Evolutionary conservation across 768 basidiomycete species (phyloP).

Genomic region (Boletus vermiculosoides): DNA sequence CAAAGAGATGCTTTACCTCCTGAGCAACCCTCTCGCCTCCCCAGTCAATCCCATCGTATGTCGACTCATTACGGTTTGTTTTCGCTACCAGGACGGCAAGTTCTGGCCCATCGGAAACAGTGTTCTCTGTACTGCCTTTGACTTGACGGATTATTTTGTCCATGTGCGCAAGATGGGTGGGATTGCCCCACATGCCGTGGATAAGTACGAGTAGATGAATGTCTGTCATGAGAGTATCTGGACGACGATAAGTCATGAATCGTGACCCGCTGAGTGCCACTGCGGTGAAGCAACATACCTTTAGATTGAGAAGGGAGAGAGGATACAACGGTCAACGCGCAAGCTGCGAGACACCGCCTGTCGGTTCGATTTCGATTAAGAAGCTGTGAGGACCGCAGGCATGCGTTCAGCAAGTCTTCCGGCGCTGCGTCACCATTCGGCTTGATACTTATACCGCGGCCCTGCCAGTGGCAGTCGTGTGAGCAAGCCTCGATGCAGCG

Average conservation of each 20-base stretch:
- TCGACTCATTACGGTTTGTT: constrained; percentile 62
- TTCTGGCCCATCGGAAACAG: constrained; percentile 34
- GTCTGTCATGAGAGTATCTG: constrained; percentile 21
- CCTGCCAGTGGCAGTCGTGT: neutral
- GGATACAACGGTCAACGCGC: constrained; percentile 5
- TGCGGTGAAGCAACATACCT: constrained; percentile 1
- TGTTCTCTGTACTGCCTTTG: constrained; percentile 24
- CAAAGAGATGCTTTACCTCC: constrained; percentile 50
- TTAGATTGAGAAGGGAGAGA: neutral
- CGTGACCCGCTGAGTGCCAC: neutral
- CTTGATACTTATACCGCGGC: neutral
- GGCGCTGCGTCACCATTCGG: neutral
- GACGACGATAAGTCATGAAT: neutral
- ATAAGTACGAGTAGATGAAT: constrained; percentile 46
- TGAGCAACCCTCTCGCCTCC: constrained; percentile 76
- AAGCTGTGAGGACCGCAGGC: constrained; percentile 2
- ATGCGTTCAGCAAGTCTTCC: neutral
- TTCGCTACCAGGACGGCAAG: constrained; percentile 65
- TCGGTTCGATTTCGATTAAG: neutral
- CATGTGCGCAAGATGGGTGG: constrained; percentile 60
- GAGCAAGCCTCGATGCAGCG: neutral
- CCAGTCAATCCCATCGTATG: constrained; percentile 85
- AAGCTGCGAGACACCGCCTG: neutral
- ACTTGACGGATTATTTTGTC: constrained; percentile 52
- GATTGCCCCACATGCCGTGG: constrained; percentile 82